A percentile compares a stretch with the other conserved stretches of the same genome.
These are phyloP conservation scores for Pyrenophora seminiperda DNA, from an alignment of 2,329 filamentous ascomycete genomes.

Conservation along the genomic window DNA sequence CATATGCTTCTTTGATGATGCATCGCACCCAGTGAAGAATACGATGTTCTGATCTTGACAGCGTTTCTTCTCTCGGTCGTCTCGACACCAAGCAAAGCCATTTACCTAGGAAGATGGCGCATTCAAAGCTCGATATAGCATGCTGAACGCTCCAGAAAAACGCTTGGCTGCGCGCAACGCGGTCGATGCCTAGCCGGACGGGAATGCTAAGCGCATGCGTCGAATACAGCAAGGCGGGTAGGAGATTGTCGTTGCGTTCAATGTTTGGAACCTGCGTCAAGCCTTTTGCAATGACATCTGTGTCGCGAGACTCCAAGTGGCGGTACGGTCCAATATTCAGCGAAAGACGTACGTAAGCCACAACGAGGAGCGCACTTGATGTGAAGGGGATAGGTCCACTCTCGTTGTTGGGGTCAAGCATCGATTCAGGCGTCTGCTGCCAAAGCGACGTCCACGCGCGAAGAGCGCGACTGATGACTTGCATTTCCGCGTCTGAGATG, in stretches of 20 bases:
- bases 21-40: slow-evolving; percentile 56
- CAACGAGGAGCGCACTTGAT: slow-evolving; percentile 53
- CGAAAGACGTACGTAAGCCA: slow-evolving; percentile 56
- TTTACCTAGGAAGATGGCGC: slow-evolving; percentile 60
- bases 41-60: slow-evolving; percentile 47
- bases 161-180: slow-evolving; percentile 60
- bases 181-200: slow-evolving; percentile 60
- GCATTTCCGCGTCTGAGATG: slow-evolving; percentile 28
- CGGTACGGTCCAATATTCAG: slow-evolving; percentile 54
- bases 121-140: slow-evolving; percentile 60
- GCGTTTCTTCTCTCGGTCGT: slow-evolving; percentile 17
- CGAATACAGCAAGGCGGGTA: slow-evolving; percentile 59
- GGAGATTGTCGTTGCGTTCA: slow-evolving; percentile 55
- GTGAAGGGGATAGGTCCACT: slow-evolving; percentile 49
- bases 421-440: slow-evolving; percentile 45
- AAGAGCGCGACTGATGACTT: slow-evolving; percentile 35
- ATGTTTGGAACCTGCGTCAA: slow-evolving; percentile 49
- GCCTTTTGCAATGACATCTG: slow-evolving; percentile 49
- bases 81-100: slow-evolving; percentile 49
- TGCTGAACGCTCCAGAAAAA: slow-evolving; percentile 65
- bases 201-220: slow-evolving; percentile 62
- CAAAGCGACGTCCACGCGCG: slow-evolving; percentile 44
- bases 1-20: slow-evolving; percentile 54
- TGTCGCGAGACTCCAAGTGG: slow-evolving; percentile 53
- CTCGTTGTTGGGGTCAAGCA: slow-evolving; percentile 45